phyloP scores from a whole-genome alignment of 768 basidiomycete genomes.

The Agrocybe praecox region DNA sequence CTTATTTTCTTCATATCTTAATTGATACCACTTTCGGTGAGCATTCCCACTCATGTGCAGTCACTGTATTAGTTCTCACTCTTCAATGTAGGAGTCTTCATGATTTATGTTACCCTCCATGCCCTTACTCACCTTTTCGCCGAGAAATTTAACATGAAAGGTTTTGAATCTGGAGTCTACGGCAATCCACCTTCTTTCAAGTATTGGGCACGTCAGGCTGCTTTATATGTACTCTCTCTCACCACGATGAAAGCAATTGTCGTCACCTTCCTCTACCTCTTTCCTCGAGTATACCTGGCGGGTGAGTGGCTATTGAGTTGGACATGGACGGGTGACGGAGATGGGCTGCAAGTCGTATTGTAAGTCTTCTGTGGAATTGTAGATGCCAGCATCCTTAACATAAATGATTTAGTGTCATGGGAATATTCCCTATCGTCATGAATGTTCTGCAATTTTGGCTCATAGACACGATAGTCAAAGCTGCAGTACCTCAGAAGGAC shows the following conservation, averaged over 20 bases:
- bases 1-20: constrained; percentile 91
- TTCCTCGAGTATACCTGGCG: constrained; percentile 70
- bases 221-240: constrained; percentile 81
- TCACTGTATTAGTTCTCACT: neutral
- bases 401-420: constrained; percentile 70
- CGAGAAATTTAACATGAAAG: constrained; percentile 65
- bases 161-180: constrained; percentile 87
- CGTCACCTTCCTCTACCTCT: constrained; percentile 69
- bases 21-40: constrained; percentile 90
- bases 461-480: constrained; percentile 92
- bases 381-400: constrained; percentile 4
- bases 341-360: constrained; percentile 79
- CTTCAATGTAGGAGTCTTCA: constrained; percentile 65
- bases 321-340: constrained; percentile 63
- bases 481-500: constrained; percentile 42
- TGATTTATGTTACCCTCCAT: constrained; percentile 77
- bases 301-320: constrained; percentile 90
- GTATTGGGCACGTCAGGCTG: constrained; percentile 77
- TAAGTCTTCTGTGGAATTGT: constrained; percentile 38
- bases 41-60: constrained; percentile 22
- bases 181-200: constrained; percentile 77
- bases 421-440: constrained; percentile 87
- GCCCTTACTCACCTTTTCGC: constrained; percentile 64
- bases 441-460: constrained; percentile 94
- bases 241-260: constrained; percentile 92